Evolutionary conservation across 768 basidiomycete genomes (phyloP).

Genomic region (Melanogaster broomeanus): DNA sequence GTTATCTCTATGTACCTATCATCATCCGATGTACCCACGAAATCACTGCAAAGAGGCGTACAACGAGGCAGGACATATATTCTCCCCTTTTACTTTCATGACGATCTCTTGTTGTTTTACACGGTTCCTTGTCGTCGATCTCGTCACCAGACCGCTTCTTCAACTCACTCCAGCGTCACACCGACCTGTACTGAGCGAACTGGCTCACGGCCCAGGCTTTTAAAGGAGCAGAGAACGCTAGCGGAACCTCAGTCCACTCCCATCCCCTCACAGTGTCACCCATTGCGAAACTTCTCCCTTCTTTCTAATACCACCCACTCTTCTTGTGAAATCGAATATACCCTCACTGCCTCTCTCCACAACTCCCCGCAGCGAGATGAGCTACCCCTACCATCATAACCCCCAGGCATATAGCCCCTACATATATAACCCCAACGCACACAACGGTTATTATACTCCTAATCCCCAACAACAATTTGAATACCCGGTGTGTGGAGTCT

Average conservation of each 20-base stretch:
- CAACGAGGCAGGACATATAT: not conserved
- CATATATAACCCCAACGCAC: too few species aligned
- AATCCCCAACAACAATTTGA: conserved; percentile 1
- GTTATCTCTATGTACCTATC: too few species aligned
- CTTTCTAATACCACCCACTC: too few species aligned
- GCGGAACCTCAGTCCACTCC: not conserved
- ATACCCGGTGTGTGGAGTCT: not conserved
- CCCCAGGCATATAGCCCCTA: too few species aligned
- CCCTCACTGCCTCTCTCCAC: too few species aligned
- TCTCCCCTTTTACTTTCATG: not conserved
- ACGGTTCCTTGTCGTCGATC: not conserved
- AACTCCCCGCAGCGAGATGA: too few species aligned
- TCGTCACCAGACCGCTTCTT: not conserved
- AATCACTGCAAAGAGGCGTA: not conserved
- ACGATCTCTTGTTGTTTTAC: not conserved
- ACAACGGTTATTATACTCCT: not conserved
- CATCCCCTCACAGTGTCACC: not conserved
- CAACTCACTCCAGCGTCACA: not conserved
- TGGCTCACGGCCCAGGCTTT: not conserved
- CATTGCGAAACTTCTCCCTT: too few species aligned
- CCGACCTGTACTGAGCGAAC: not conserved
- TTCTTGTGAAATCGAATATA: not conserved
- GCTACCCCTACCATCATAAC: too few species aligned
- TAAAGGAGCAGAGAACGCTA: not conserved
- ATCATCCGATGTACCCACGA: not conserved